Evolutionary conservation across 1,284 basidiomycete genomes (phyloP), one percentile per base, ranked within the genome.

Genomic region (Sporisorium reilianum): DNA sequence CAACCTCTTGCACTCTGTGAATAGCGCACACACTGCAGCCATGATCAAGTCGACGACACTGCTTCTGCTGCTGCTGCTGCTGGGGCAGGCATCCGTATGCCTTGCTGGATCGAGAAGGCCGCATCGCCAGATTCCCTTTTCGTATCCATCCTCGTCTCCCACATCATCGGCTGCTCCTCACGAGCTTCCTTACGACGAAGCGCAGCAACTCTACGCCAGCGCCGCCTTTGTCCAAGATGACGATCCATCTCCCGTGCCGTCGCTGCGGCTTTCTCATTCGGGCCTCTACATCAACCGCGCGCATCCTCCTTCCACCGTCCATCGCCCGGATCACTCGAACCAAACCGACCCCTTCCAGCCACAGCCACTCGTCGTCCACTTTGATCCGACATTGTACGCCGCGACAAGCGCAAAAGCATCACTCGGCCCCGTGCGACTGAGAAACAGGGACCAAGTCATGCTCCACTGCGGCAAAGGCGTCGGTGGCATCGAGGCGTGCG

Each of bases 201-300:
- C 48, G 8, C 48, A 18, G 18, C 28, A 60, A 20, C 40, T 51
- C 22, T 41, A 54, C 22, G 32, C 45, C 44, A 51, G n/a, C 25
- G 49, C 70, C 5, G 36, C 53, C 2, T 32, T 66, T 5, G 56
- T 75, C 5, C 46, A 70, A 16, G 72, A 77, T 45, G 74, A 77
- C 36, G 68, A 77, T 49, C 52, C 70, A 14, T 23, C 22, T 3
- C 53, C 65, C n/a, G 68, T 77, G 0, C 56, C 70, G 20, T 26
- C 75, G 7, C 52, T 77, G 4, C 70, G 75, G n/a, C 68, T 77
- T n/a, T 77, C 75, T 2, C 75, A 77, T 30, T 46, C 64, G 11
- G 75, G 75, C 2, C 75, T 77, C 10, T 77, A 75, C 64, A 68
- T 77, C 67, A 77, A 77, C 38, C 66, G 68, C 32, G 59, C 75